A percentile compares a stretch with the other conserved stretches of the same genome.
phyloP scores from a whole-genome alignment of 148 eudicot genomes.

The Nepenthes gracilis region DNA sequence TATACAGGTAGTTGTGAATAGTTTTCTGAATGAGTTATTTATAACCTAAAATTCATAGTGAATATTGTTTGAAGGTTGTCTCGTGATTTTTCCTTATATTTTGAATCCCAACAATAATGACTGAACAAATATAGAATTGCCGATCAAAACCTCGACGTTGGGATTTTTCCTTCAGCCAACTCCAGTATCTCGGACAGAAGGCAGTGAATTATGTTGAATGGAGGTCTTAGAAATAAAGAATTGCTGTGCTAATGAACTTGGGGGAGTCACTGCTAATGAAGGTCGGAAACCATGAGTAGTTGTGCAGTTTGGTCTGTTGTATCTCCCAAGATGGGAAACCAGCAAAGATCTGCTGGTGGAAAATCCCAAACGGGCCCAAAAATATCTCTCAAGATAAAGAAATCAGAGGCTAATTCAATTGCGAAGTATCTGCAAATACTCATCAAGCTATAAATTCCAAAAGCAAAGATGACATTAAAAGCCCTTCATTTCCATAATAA shows the following conservation, averaged over 20 bases:
- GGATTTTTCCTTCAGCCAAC: constrained; percentile 18
- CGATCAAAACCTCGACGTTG: not conserved
- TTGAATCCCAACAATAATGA: too few species aligned
- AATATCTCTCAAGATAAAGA: constrained; percentile 8
- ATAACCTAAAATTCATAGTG: too few species aligned
- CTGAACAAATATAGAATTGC: constrained; percentile 4
- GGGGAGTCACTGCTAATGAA: not conserved
- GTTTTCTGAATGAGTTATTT: too few species aligned
- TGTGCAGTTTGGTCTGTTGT: constrained; percentile 5
- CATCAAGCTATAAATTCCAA: too few species aligned
- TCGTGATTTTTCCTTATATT: too few species aligned
- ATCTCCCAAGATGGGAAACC: too few species aligned
- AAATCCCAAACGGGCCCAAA: constrained; percentile 51
- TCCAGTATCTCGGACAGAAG: constrained; percentile 21
- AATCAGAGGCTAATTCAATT: not conserved
- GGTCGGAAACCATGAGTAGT: constrained; percentile 25
- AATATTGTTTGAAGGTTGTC: constrained; percentile 6
- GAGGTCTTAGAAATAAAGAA: not conserved
- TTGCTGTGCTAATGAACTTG: too few species aligned
- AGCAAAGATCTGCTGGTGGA: constrained; percentile 39
- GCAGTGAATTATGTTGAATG: constrained; percentile 22
- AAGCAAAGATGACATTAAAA: too few species aligned
- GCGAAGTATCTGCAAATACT: not conserved
- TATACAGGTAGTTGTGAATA: too few species aligned
- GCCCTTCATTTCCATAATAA: too few species aligned